These are phyloP conservation scores for Talaromyces sp. DNA, from an alignment of 2,329 filamentous ascomycete genomes.

Conservation along the genomic window DNA sequence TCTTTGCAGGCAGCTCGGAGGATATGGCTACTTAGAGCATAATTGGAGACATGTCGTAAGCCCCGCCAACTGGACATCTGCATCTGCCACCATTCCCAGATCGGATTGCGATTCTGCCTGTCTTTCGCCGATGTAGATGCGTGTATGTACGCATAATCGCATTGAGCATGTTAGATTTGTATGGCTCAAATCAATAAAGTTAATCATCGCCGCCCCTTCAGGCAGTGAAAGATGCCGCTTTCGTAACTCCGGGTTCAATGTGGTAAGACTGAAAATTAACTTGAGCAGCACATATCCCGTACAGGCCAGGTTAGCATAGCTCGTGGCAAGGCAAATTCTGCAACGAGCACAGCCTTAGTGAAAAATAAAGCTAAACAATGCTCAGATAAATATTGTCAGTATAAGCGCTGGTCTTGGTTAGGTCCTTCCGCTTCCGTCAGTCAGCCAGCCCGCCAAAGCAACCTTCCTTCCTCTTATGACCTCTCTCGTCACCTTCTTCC, in stretches of 20 bases:
- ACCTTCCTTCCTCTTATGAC: neutral
- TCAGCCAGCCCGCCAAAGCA: conserved; percentile 4
- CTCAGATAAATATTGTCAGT: neutral
- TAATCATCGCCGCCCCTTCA: neutral
- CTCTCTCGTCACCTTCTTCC: neutral
- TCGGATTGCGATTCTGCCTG: conserved; percentile 2
- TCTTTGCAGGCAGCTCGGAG: neutral
- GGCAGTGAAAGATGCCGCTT: neutral
- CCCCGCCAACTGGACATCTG: neutral
- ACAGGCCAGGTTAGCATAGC: neutral
- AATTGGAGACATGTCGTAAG: neutral
- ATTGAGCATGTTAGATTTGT: neutral
- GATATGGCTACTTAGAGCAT: neutral
- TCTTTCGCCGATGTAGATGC: neutral
- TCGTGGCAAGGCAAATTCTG: neutral
- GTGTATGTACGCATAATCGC: neutral
- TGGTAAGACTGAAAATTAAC: neutral
- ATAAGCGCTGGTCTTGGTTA: neutral
- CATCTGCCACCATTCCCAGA: neutral
- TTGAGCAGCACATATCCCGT: neutral
- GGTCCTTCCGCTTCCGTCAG: conserved; percentile 9
- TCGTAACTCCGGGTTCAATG: neutral
- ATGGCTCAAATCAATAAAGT: neutral
- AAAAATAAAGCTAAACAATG: neutral
- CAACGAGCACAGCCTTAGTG: neutral